Evolutionary conservation across 345 rosid genomes (phyloP).

Genomic region (Salix arbutifolia): DNA sequence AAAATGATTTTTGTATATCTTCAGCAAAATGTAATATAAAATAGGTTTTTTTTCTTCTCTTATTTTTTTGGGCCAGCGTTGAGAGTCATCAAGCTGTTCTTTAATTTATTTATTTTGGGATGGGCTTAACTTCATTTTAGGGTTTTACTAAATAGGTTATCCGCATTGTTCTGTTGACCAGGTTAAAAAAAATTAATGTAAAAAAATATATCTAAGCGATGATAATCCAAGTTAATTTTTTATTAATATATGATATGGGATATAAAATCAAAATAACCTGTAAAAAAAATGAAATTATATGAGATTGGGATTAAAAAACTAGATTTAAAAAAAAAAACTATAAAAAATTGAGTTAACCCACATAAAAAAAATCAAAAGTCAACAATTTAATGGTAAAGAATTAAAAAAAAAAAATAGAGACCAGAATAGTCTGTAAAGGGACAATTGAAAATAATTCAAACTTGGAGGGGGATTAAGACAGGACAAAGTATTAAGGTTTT

Average conservation of each 20-base stretch:
- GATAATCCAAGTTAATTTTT: too few species aligned
- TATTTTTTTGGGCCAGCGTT: not conserved
- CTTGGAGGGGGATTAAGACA: not conserved
- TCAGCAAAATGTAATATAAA: not conserved
- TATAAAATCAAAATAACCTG: too few species aligned
- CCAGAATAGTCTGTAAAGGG: not conserved
- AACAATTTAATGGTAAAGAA: too few species aligned
- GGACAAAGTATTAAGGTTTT: not conserved
- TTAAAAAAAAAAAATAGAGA: not conserved
- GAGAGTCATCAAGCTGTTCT: not conserved
- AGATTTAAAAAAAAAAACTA: too few species aligned
- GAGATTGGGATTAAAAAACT: too few species aligned
- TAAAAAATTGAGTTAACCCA: too few species aligned
- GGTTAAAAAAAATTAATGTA: too few species aligned
- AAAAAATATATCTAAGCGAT: too few species aligned
- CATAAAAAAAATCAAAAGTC: too few species aligned
- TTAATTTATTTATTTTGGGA: not conserved
- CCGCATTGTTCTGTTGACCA: too few species aligned
- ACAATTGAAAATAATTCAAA: not conserved
- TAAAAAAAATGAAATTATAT: too few species aligned
- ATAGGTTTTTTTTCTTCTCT: not conserved
- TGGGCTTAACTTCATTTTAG: not conserved
- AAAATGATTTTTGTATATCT: not conserved
- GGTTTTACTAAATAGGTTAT: not conserved
- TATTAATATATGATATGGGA: fast-evolving